These are phyloP conservation scores for Gryganskiella cystojenkinii DNA, from an alignment of 192 early-diverging fungal genomes.

Conservation along the genomic window DNA sequence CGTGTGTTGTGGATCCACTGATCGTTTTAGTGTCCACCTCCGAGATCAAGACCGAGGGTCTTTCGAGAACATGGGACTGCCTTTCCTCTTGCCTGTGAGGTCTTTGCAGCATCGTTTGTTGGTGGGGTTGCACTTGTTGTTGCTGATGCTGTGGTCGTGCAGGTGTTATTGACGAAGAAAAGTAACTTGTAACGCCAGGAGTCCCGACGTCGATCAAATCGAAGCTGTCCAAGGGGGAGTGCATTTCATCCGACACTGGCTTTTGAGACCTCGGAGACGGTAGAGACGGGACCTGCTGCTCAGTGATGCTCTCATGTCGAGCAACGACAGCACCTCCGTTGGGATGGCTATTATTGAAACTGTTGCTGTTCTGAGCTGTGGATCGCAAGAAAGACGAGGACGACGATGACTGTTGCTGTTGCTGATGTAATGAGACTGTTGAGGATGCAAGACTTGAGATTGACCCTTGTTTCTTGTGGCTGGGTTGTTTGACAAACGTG, in stretches of 20 bases:
- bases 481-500: conserved; percentile 15
- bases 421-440: background rate
- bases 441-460: conserved; percentile 4
- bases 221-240: conserved; percentile 7
- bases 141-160: too few relatives aligned
- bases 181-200: background rate
- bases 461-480: background rate
- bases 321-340: background rate
- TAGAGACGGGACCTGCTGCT: background rate
- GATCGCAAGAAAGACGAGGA: too few relatives aligned
- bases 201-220: conserved; percentile 13
- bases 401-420: conserved; percentile 8
- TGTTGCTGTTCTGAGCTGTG: background rate
- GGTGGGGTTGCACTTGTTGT: too few relatives aligned
- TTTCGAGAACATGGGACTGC: too few relatives aligned
- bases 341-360: background rate
- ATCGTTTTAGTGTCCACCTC: too few relatives aligned
- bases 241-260: background rate
- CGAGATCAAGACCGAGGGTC: too few relatives aligned
- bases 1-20: too few relatives aligned
- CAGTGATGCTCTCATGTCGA: background rate
- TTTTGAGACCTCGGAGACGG: background rate
- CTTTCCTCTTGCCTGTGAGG: too few relatives aligned
- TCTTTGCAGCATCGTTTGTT: too few relatives aligned
- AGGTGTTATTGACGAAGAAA: background rate